Evolutionary conservation across 805 yeast species (phyloP).

Genomic region (Schwanniomyces sp.): DNA sequence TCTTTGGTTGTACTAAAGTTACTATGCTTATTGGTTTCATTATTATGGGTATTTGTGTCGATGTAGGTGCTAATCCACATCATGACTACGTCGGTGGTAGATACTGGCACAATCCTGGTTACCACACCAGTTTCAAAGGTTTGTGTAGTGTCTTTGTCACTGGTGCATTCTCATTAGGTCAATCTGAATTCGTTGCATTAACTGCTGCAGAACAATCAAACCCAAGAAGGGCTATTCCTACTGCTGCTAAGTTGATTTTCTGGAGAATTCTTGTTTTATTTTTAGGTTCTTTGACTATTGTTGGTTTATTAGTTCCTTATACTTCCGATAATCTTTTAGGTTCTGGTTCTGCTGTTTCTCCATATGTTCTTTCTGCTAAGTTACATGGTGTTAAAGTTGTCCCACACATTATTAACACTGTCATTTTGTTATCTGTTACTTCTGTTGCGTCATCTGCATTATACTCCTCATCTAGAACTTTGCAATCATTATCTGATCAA

Average conservation of each 20-base stretch:
- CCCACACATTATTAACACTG: conserved; percentile 43
- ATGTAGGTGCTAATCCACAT: conserved; percentile 36
- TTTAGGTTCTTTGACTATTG: conserved; percentile 39
- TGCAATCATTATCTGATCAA: conserved; percentile 43
- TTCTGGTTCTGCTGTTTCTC: conserved; percentile 37
- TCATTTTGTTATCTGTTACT: conserved; percentile 40
- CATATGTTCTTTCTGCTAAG: conserved; percentile 43
- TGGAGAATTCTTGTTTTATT: conserved; percentile 38
- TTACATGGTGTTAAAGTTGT: conserved; percentile 38
- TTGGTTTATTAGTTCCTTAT: conserved; percentile 40
- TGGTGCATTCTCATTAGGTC: conserved; percentile 33
- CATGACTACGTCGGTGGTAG: conserved; percentile 33
- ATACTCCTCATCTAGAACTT: conserved; percentile 42
- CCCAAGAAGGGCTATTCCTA: conserved; percentile 35
- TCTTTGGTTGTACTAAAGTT: conserved; percentile 37
- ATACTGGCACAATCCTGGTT: conserved; percentile 34
- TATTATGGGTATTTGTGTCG: conserved; percentile 39
- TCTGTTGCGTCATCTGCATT: conserved; percentile 44
- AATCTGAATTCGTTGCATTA: conserved; percentile 32
- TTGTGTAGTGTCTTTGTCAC: conserved; percentile 29
- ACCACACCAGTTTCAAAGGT: conserved; percentile 28
- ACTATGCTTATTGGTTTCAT: conserved; percentile 39
- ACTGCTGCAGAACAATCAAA: conserved; percentile 28
- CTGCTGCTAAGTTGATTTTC: conserved; percentile 41
- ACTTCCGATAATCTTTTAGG: conserved; percentile 35